Base-by-base conservation (phyloP, 768 basidiomycete species). In the Neoboletus subvelutipes region DNA sequence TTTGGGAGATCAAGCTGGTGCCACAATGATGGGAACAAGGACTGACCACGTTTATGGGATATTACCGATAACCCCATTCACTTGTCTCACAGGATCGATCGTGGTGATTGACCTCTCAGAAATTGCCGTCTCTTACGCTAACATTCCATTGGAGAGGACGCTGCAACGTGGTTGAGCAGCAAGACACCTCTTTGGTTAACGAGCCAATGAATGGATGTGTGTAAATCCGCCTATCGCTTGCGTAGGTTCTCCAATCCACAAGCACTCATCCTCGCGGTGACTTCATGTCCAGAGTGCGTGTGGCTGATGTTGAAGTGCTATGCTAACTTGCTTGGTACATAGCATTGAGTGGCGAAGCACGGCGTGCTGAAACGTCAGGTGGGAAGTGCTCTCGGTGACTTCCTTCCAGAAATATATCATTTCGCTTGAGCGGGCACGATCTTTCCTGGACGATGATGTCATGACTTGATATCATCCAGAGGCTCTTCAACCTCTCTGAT, bases 11-110 rank as follows among this genome's bases (percentile, higher is more conserved):
- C 52, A 36, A 24, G 17, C 31, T 17, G 51, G 18, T 13, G 1
- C 57, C 45, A 31, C 45, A 13, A 37, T 43, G 52, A 53, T 61
- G 51, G 40, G 51, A 54, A 47, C 22, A 22, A 49, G 37, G 34
- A 34, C 24, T 20, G 5, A 6, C 33, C 24, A 33, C 29, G 12
- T 49, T 22, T 26, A 37, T 42, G 42, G 33, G 41, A 41, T 47
- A n/a, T 20, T 28, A 46, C 18, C 3, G 37, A 43, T 47, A 36
- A 37, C 45, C 5, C 47, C 17, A 11, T 60, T 29, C 26, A 5
- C 39, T 13, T 36, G 3, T 28, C 52, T n/a, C 39, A 29, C 15
- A 37, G 39, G 40, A 54, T 58, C 54, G 33, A 64, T 59, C 26
- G 31, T 13, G 34, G 22, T 36, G 46, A 41, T 34, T n/a, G 15